Conservation (phyloP, 257 asterid species). For the Scutellaria galericulata region DNA sequence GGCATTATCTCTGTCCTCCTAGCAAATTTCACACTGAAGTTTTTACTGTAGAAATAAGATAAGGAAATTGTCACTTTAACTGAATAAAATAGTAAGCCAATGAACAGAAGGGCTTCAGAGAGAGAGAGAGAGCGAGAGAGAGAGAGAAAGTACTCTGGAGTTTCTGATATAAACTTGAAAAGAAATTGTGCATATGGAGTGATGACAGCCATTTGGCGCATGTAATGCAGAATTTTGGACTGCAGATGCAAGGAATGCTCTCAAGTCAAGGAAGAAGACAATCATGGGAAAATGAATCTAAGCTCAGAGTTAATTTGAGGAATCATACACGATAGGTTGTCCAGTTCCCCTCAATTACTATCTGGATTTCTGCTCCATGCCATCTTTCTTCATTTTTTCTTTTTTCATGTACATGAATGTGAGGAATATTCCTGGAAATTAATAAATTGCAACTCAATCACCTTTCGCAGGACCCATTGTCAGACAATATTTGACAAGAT, state of each 20-base stretch:
- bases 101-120: slow-evolving; percentile 23
- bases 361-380: slow-evolving; percentile 96
- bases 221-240: slow-evolving; percentile 91
- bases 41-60: slow-evolving; percentile 57
- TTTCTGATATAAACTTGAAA: slow-evolving; percentile 80
- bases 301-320: slow-evolving; percentile 7
- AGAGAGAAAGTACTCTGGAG: slow-evolving; percentile 71
- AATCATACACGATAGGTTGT: slow-evolving; percentile 83
- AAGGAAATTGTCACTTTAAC: slow-evolving; percentile 28
- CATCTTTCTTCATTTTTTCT: slow-evolving; percentile 61
- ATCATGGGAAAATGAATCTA: slow-evolving; percentile 27
- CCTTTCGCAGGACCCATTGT: slow-evolving; percentile 17
- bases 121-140: slow-evolving; percentile 31
- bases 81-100: slow-evolving; percentile 24
- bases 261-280: slow-evolving; percentile 7
- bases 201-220: slow-evolving; percentile 98
- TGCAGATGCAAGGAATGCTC: slow-evolving; percentile 44
- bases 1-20: slow-evolving; percentile 94
- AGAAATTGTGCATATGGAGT: slow-evolving; percentile 91
- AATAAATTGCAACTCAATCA: slow-evolving; percentile 30
- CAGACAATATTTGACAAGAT: slow-evolving; percentile 20
- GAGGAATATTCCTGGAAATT: slow-evolving; percentile 76
- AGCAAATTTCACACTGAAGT: slow-evolving; percentile 65
- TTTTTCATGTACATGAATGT: slow-evolving; percentile 83
- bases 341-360: slow-evolving; percentile 95